Evolutionary conservation across 164 flowering plant species (phyloP).

Genomic region (Magnolia kwangsiensis): DNA sequence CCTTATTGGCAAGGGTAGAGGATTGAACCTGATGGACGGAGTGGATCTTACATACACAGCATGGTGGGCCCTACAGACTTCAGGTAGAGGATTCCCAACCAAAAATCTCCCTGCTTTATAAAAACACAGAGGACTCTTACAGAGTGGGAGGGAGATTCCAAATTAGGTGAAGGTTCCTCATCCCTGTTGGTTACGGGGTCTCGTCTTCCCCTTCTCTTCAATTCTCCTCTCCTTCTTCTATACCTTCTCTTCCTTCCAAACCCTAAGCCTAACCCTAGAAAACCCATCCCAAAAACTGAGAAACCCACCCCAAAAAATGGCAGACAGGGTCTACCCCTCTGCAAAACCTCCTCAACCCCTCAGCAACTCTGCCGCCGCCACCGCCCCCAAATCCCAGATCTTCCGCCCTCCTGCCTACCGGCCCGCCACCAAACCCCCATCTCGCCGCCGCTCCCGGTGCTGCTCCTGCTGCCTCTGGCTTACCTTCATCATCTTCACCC

Average conservation of each 20-base stretch:
- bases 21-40: too few relatives aligned
- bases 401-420: slow-evolving; percentile 63
- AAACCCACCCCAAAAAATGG: slow-evolving; percentile 22
- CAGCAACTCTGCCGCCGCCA: slow-evolving; percentile 23
- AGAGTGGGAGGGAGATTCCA: not conserved
- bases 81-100: too few relatives aligned
- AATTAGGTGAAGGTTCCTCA: not conserved
- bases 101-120: too few relatives aligned
- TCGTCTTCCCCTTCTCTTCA: not conserved
- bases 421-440: slow-evolving; percentile 44
- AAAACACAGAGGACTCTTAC: too few relatives aligned
- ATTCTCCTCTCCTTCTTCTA: not conserved
- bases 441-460: slow-evolving; percentile 50
- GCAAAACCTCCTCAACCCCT: slow-evolving; percentile 8
- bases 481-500: slow-evolving; percentile 35
- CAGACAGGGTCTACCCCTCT: slow-evolving; percentile 47
- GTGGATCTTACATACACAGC: too few relatives aligned
- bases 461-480: slow-evolving; percentile 57
- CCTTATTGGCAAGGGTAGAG: too few relatives aligned
- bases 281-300: not conserved
- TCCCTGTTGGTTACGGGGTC: slow-evolving; percentile 5
- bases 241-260: not conserved
- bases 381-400: slow-evolving; percentile 20
- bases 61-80: too few relatives aligned
- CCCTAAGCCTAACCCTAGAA: not conserved